These are phyloP conservation scores for Crassisporium funariophilum DNA, from an alignment of 768 basidiomycete genomes.

Conservation along the genomic window DNA sequence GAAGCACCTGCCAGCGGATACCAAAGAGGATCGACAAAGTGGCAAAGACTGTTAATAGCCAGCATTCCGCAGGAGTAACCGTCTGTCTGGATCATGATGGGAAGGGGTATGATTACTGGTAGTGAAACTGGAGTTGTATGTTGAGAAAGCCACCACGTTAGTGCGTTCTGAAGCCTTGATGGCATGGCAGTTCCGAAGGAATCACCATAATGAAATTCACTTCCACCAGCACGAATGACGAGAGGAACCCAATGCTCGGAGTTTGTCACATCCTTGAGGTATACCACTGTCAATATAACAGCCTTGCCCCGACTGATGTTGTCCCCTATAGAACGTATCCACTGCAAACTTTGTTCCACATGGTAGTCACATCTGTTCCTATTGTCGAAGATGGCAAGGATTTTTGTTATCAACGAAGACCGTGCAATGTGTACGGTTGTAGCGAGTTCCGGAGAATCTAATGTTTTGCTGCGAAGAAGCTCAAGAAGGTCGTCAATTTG, in stretches of 20 bases:
- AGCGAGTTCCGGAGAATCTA: slow-evolving; percentile 3
- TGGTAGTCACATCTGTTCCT: too few species aligned
- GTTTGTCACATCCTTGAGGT: slow-evolving; percentile 3
- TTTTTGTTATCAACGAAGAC: too few species aligned
- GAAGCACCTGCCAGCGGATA: slow-evolving; percentile 2
- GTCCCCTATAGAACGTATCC: slow-evolving; percentile 1
- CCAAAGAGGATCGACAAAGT: slow-evolving; percentile 3
- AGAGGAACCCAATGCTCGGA: slow-evolving; percentile 5
- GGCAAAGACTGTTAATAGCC: slow-evolving; percentile 5
- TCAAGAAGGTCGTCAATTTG: slow-evolving; percentile 5
- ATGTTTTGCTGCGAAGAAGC: background rate
- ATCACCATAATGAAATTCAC: slow-evolving; percentile 3
- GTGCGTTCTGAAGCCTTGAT: background rate
- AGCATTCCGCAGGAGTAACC: slow-evolving; percentile 8
- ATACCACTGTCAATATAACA: background rate
- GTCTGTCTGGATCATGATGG: slow-evolving; percentile 3
- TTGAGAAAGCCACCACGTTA: slow-evolving; percentile 8
- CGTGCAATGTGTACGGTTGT: too few species aligned
- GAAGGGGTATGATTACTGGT: background rate
- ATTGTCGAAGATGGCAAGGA: too few species aligned
- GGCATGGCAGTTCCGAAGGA: slow-evolving; percentile 2
- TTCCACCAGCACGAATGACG: background rate
- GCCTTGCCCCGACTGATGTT: background rate
- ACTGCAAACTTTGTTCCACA: background rate
- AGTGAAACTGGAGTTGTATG: background rate